These are phyloP conservation scores for Ogataea paradorogensis DNA, from an alignment of 805 yeast species.

Conservation along the genomic window DNA sequence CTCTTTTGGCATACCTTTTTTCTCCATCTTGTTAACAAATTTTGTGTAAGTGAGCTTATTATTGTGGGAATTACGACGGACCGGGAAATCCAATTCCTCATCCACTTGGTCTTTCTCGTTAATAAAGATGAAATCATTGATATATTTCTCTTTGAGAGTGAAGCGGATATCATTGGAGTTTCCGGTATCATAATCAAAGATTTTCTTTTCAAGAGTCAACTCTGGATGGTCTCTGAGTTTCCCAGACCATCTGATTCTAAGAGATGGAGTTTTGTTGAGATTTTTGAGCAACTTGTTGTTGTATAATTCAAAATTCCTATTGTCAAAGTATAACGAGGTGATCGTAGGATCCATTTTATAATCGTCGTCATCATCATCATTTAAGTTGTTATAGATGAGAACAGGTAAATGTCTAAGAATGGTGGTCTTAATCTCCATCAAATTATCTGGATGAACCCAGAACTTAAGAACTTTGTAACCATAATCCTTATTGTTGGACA, in stretches of 20 bases:
- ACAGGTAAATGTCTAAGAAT: constrained; percentile 92
- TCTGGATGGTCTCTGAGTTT: constrained; percentile 73
- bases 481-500: constrained; percentile 15
- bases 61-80: constrained; percentile 7
- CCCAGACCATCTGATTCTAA: constrained; percentile 91
- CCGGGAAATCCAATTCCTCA: constrained; percentile 34
- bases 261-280: constrained; percentile 59
- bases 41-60: constrained; percentile 38
- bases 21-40: constrained; percentile 58
- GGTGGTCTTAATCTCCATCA: constrained; percentile 97
- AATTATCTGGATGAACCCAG: constrained; percentile 95
- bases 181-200: constrained; percentile 53
- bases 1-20: constrained; percentile 53
- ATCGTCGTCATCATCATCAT: constrained; percentile 47
- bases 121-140: constrained; percentile 60
- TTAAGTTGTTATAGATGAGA: constrained; percentile 62
- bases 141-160: constrained; percentile 73
- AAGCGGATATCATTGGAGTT: constrained; percentile 56
- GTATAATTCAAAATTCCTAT: constrained; percentile 76
- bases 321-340: constrained; percentile 86
- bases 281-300: constrained; percentile 76
- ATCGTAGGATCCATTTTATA: constrained; percentile 73
- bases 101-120: constrained; percentile 23
- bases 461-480: constrained; percentile 70
- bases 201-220: constrained; percentile 76